Conservation (phyloP, 2,329 filamentous ascomycete species). For the Microcyclospora pomicola region DNA sequence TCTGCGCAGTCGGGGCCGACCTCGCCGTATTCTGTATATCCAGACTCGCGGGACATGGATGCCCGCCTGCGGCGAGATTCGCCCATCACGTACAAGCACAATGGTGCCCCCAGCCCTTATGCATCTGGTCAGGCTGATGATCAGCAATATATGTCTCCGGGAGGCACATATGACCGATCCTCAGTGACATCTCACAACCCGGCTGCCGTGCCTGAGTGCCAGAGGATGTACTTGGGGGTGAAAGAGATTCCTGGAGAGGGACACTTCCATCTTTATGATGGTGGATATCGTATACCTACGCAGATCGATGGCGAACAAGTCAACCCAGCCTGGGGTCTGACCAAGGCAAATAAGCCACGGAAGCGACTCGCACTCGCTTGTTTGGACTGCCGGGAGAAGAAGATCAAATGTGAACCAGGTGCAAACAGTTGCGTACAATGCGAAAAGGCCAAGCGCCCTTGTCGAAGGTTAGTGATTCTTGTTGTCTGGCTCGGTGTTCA, state of each 20-base stretch:
- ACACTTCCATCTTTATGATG: conserved; percentile 20
- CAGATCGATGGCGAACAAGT: conserved; percentile 70
- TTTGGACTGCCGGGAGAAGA: conserved; percentile 86
- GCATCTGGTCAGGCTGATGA: conserved; percentile 2
- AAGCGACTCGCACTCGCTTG: conserved; percentile 89
- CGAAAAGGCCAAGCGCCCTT: conserved; percentile 75
- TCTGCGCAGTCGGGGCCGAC: conserved; percentile 6
- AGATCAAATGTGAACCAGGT: conserved; percentile 91
- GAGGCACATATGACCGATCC: conserved; percentile 12
- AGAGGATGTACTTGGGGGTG: conserved; percentile 20
- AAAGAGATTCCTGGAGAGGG: conserved; percentile 19
- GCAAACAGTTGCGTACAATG: conserved; percentile 80
- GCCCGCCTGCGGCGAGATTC: conserved; percentile 10
- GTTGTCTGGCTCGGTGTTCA: no score
- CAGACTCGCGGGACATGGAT: conserved; percentile 12
- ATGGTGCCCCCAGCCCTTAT: conserved; percentile 16
- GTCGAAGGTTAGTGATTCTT: conserved; percentile 50
- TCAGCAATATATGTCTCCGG: conserved; percentile 1
- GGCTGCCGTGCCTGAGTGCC: conserved; percentile 12
- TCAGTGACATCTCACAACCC: conserved; percentile 6
- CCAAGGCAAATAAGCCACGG: conserved; percentile 83
- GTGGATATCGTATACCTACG: conserved; percentile 19
- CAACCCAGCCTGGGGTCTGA: conserved; percentile 86
- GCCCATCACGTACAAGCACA: conserved; percentile 11
- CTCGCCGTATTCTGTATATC: conserved; percentile 13